Evolutionary conservation across 345 rosid species (phyloP).

Genomic region (Gossypium arboreum): DNA sequence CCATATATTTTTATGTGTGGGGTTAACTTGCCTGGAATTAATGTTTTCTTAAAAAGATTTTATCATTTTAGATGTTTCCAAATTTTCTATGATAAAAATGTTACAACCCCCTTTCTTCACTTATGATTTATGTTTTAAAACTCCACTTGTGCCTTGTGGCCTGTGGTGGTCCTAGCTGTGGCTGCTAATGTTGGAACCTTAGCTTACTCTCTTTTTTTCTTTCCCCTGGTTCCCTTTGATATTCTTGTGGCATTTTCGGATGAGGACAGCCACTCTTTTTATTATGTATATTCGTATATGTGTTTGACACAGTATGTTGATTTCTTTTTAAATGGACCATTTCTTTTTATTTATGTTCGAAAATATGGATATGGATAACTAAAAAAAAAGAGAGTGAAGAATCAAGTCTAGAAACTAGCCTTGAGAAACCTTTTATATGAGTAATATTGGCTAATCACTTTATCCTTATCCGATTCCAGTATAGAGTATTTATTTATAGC

Average conservation of each 20-base stretch:
- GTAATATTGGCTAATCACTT: background rate
- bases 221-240: background rate
- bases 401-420: too few species aligned
- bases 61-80: background rate
- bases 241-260: conserved; percentile 15
- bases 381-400: too few species aligned
- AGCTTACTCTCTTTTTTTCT: background rate
- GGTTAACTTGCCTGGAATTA: conserved; percentile 15
- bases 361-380: too few species aligned
- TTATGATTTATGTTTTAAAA: conserved; percentile 14
- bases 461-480: background rate
- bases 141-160: conserved; percentile 14
- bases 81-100: conserved; percentile 13
- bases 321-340: too few species aligned
- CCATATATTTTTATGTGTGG: background rate
- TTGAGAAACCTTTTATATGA: too few species aligned
- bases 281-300: background rate
- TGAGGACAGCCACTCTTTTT: background rate
- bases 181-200: conserved; percentile 17
- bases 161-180: conserved; percentile 14
- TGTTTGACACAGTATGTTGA: too few species aligned
- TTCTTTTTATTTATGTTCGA: too few species aligned
- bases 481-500: background rate
- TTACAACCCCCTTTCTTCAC: background rate
- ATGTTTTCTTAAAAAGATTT: background rate